Conservation (phyloP, 495 filamentous ascomycete species). For the Trichodelitschia bisporula region DNA sequence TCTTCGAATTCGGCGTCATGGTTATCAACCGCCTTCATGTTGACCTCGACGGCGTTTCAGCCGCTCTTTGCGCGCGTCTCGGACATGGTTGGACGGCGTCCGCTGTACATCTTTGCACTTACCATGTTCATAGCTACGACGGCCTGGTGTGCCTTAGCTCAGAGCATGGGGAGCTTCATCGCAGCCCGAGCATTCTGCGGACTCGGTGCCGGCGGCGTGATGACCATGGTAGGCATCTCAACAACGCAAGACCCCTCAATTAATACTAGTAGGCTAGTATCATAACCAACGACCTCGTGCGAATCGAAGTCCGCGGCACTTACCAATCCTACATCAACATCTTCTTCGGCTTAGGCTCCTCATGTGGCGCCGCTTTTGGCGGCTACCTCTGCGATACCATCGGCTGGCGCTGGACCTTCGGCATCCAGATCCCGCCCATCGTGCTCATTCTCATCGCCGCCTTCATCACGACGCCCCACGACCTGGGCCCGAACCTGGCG, state of each 20-base stretch:
- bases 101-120: conserved; percentile 38
- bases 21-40: conserved; percentile 54
- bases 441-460: conserved; percentile 30
- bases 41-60: conserved; percentile 54
- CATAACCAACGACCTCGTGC: conserved; percentile 49
- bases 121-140: conserved; percentile 39
- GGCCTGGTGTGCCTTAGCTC: conserved; percentile 46
- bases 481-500: conserved; percentile 28
- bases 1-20: conserved; percentile 54
- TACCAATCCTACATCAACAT: conserved; percentile 64
- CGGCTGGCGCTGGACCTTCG: conserved; percentile 50
- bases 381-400: conserved; percentile 48
- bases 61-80: conserved; percentile 48
- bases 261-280: conserved; percentile 21
- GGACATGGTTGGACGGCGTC: conserved; percentile 47
- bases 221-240: conserved; percentile 27
- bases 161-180: conserved; percentile 48
- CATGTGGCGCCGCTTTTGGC: conserved; percentile 44
- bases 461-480: conserved; percentile 31
- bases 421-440: conserved; percentile 41
- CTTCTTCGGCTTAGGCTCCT: conserved; percentile 34
- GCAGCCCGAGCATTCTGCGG: conserved; percentile 48
- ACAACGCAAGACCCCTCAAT: neutral
- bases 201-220: conserved; percentile 46
- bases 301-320: conserved; percentile 43